Base-by-base conservation (phyloP, 2,329 filamentous ascomycete species). In the Colletotrichum spinosum region DNA sequence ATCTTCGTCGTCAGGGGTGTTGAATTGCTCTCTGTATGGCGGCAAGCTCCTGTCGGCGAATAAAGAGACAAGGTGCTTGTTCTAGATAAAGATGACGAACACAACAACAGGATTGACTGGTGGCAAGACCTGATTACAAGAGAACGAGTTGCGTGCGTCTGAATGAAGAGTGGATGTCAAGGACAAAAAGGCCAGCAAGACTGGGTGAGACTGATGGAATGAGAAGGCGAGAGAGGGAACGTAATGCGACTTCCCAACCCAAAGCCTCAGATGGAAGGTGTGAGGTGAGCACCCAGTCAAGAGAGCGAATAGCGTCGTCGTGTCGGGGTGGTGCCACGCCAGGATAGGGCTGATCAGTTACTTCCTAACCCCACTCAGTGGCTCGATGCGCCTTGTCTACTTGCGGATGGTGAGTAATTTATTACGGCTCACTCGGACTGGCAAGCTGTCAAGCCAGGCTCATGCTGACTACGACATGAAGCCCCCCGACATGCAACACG, bases 271-370 rank as follows among this genome's bases (percentile, higher is more conserved):
- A 54, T 17, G 42, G 57, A 54, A 62, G 39, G 59, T 62, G 34
- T 12, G 53, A 44, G 42, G 25, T 25, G 25, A 25, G 25, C 25
- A 25, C 25, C 25, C 25, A 37, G 1, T 34, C 33, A 17, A 41
- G 54, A 64, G 60, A 25, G 55, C 55, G 37, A 63, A 54, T 49
- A 17, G 55, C 48, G 39, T 59, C 41, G 44, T 64, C 49, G 48
- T 59, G 48, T 58, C 41, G 33, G 56, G 50, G 60, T 60, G 44
- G 25, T 25, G 25, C 33, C 56, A 60, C 56, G 50, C 61, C 50
- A 60, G 56, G 61, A 65, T 65, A 65, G 56, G 61, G 61, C 61
- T 60, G 61, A 65, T 65, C 15, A 60, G 45, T 60, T 65, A 17
- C 50, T 15, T 34, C 33, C 33, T 37, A 5, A 25, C 42, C 42